Base-by-base conservation (phyloP, 139 green algal genomes). In the Eudorina sp. region DNA sequence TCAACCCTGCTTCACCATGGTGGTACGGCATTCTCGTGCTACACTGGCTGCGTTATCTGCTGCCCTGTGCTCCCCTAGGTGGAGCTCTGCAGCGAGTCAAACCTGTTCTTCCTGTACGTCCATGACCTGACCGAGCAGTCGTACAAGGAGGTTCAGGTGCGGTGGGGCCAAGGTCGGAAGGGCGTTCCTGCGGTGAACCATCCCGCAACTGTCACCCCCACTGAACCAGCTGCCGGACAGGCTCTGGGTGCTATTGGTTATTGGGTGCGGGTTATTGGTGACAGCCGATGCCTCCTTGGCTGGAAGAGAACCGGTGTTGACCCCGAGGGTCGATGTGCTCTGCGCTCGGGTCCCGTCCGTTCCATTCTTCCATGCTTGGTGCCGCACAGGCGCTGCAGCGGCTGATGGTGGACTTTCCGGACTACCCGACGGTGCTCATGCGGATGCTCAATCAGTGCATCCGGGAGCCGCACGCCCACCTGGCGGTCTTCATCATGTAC, bases 81-180 rank as follows among this genome's bases (percentile, higher is more conserved):
- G 43, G 94, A 96, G 90, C 87, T 97, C 27, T 93, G 74, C 84
- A 94, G 89, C 62, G 94, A 97, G 76, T 92, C 77, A 48, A 96
- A 97, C 66, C 86, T 97, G 16, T 97, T 97, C 93, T 96, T 96
- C 73, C 90, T 95, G 78, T 97, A 95, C 70, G 64, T 85, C 2
- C 92, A 95, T 79, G 90, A 94, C 25, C 85, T 96, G 40, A 89
- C 84, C 43, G 77, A 74, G 4, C 48, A n/a, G 1, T 31, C n/a
- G 27, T 97, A 95, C 88, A 81, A 89, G 80, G 86, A 92, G 23
- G 25, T 95, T 43, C 88, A 92, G 88, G 92, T 92, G 72, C 41
- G 69, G 0, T 38, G 40, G 68, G 36, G 29, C 13, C 48, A 9
- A 55, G 48, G 48, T 55, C 48, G 48, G n/a, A n/a, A n/a, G n/a